These are phyloP conservation scores for Heterobasidion parviporum DNA, from an alignment of 1,284 basidiomycete genomes.

Conservation along the genomic window DNA sequence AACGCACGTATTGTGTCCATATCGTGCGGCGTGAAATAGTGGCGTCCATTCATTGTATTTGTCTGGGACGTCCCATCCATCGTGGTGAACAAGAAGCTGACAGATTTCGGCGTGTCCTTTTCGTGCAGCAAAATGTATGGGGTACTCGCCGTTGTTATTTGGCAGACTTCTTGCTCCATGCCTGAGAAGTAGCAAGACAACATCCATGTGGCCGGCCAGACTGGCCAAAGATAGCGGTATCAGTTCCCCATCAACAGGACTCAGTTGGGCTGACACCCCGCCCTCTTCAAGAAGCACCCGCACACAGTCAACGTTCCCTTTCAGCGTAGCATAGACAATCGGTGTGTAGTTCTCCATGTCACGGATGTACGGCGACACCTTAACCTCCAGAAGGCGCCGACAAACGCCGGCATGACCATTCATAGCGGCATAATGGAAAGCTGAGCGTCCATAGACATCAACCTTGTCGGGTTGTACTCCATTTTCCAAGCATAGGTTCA, in stretches of 20 bases:
- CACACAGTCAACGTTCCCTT: slow-evolving; percentile 80
- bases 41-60: slow-evolving; percentile 99
- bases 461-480: slow-evolving; percentile 60
- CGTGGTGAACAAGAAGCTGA: slow-evolving; percentile 62
- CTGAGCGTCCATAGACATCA: slow-evolving; percentile 89
- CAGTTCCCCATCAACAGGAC: slow-evolving; percentile 58
- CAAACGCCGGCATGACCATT: slow-evolving; percentile 81
- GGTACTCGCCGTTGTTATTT: slow-evolving; percentile 93
- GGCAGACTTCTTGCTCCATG: slow-evolving; percentile 74
- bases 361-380: slow-evolving; percentile 59
- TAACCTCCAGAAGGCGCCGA: slow-evolving; percentile 65
- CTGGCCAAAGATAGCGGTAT: slow-evolving; percentile 89
- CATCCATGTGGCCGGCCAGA: slow-evolving; percentile 82
- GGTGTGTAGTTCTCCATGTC: slow-evolving; percentile 95
- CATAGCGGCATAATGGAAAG: slow-evolving; percentile 95
- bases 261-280: slow-evolving; percentile 50
- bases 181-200: slow-evolving; percentile 72
- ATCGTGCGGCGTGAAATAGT: slow-evolving; percentile 90
- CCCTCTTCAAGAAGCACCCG: slow-evolving; percentile 67
- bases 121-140: slow-evolving; percentile 96
- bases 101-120: slow-evolving; percentile 88
- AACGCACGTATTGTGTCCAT: slow-evolving; percentile 78
- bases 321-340: slow-evolving; percentile 86
- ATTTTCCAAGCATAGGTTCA: slow-evolving; percentile 74
- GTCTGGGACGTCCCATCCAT: slow-evolving; percentile 86